phyloP scores from a whole-genome alignment of 148 eudicot species.

The Limonium bicolor region DNA sequence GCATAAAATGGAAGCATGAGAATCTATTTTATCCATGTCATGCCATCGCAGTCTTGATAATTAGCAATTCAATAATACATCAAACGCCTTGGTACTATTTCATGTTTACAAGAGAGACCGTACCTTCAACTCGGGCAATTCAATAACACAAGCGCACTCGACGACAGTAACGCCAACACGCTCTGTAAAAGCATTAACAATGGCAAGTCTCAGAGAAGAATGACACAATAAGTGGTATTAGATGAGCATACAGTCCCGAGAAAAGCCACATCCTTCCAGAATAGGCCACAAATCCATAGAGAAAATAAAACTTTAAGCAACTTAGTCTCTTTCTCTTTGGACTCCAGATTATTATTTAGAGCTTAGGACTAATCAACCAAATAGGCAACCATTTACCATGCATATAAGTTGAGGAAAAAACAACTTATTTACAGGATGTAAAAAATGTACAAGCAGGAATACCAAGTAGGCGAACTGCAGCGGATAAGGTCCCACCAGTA shows the following conservation, averaged over 20 bases:
- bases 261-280: no score
- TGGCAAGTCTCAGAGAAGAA: no score
- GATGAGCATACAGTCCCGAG: no score
- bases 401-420: not conserved
- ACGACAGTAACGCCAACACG: slow-evolving; percentile 64
- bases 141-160: slow-evolving; percentile 94
- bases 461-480: slow-evolving; percentile 85
- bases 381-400: slow-evolving; percentile 3
- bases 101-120: not conserved
- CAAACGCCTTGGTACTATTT: no score
- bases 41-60: not conserved
- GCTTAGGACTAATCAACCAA: no score
- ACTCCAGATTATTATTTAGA: no score
- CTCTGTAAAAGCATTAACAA: slow-evolving; percentile 46
- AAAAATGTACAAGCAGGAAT: slow-evolving; percentile 1
- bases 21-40: not conserved
- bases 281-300: no score
- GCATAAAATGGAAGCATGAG: not conserved
- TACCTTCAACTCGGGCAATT: slow-evolving; percentile 85
- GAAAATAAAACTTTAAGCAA: no score
- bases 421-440: not conserved
- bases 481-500: slow-evolving; percentile 84
- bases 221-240: no score
- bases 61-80: not conserved
- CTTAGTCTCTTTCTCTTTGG: no score